These are phyloP conservation scores for Fusarium sp. DNA, from an alignment of 2,329 filamentous ascomycete species.

Conservation along the genomic window DNA sequence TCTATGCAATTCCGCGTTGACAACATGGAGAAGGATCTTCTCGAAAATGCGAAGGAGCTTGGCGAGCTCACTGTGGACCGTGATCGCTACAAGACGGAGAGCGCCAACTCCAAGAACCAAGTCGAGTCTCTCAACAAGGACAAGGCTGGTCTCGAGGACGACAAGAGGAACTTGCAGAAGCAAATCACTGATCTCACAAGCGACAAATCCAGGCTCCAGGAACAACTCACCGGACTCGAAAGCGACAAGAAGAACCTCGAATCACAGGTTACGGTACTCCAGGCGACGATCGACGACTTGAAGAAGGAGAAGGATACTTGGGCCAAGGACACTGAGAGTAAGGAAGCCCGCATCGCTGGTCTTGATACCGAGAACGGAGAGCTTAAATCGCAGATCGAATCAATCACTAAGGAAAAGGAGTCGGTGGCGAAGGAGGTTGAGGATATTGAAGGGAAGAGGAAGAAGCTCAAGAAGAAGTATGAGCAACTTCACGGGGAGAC, in stretches of 20 bases:
- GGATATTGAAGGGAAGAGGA: slow-evolving; percentile 44
- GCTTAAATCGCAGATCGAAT: slow-evolving; percentile 46
- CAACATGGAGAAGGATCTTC: slow-evolving; percentile 45
- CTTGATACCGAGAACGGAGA: slow-evolving; percentile 43
- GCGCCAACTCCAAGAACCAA: slow-evolving; percentile 37
- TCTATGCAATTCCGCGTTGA: slow-evolving; percentile 46
- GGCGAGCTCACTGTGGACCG: slow-evolving; percentile 46
- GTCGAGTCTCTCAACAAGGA: slow-evolving; percentile 43
- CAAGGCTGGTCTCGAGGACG: slow-evolving; percentile 42
- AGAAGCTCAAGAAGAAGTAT: slow-evolving; percentile 46
- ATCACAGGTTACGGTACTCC: slow-evolving; percentile 36
- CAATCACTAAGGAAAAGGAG: slow-evolving; percentile 46
- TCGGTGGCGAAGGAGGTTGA: slow-evolving; percentile 39
- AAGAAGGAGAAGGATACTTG: slow-evolving; percentile 43
- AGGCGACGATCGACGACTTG: slow-evolving; percentile 43
- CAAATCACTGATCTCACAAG: slow-evolving; percentile 35
- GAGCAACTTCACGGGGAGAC: slow-evolving; percentile 41
- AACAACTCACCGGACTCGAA: slow-evolving; percentile 40
- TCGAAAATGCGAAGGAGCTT: slow-evolving; percentile 44
- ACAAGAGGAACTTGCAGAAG: slow-evolving; percentile 43
- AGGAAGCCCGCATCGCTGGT: slow-evolving; percentile 43
- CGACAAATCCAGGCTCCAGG: slow-evolving; percentile 39
- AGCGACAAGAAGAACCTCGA: slow-evolving; percentile 45
- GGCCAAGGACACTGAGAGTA: slow-evolving; percentile 43
- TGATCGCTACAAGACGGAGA: slow-evolving; percentile 42